Evolutionary conservation across 257 asterid species (phyloP), one percentile per base, ranked within the genome.

Genomic region (Solanum rostratum): DNA sequence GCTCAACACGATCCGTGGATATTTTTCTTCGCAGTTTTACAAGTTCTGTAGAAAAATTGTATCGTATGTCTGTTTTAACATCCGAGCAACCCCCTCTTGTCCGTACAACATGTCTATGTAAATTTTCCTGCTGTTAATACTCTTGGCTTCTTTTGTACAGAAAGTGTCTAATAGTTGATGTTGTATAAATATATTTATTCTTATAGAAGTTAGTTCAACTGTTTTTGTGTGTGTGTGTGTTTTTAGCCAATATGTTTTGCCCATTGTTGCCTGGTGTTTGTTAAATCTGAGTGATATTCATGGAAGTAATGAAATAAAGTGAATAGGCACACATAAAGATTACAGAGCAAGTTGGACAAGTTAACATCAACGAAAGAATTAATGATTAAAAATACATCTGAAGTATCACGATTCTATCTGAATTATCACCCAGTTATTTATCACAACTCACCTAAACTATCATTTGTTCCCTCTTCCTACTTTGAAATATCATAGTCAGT

Each of bases 1-100:
- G n/a, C n/a, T n/a, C n/a, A n/a, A n/a, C n/a, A n/a, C n/a, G n/a
- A n/a, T n/a, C n/a, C n/a, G n/a, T n/a, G n/a, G n/a, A n/a, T 50
- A 33, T 24, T 83, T 49, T 71, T 78, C 27, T 83, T 79, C 89
- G 90, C 91, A 95, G 98, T 95, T 94, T 87, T 95, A 33, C n/a
- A n/a, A n/a, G n/a, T n/a, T n/a, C n/a, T n/a, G n/a, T n/a, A n/a
- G n/a, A n/a, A n/a, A n/a, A n/a, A n/a, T n/a, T n/a, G n/a, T n/a
- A n/a, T n/a, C n/a, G n/a, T n/a, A n/a, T n/a, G n/a, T n/a, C n/a
- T n/a, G 98, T 95, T 94, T 87, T 95, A 33, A 3, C 7, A 54
- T 18, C 24, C 2, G 24, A 54, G 24, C 60, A 54, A 54, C 4
- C 11, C 22, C 1, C 11, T 18, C 60, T 54, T 0, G 60, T 54